Conservation (phyloP, 495 filamentous ascomycete genomes). For the Thermothielavioides terrestris region DNA sequence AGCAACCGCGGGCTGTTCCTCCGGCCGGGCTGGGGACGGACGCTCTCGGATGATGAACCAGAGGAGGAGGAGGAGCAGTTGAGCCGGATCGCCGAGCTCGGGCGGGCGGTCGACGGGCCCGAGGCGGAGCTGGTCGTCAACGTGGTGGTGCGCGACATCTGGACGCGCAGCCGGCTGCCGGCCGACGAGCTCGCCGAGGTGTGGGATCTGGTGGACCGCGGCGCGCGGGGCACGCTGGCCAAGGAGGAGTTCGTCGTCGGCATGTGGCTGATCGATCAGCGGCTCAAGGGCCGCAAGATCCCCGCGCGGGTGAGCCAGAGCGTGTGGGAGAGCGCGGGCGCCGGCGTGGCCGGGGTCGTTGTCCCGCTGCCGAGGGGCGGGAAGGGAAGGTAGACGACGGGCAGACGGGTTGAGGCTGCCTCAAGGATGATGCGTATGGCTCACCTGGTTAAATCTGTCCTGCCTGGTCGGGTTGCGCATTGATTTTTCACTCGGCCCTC, state of each 20-base stretch:
- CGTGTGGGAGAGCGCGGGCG: conserved; percentile 78
- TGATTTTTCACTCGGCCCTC: too few relatives aligned
- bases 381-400: background rate
- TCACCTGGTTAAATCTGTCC: too few relatives aligned
- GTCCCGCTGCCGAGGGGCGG: conserved; percentile 9
- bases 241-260: conserved; percentile 90
- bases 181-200: conserved; percentile 62
- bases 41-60: too few relatives aligned
- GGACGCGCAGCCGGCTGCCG: conserved; percentile 66
- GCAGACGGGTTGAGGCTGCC: too few relatives aligned
- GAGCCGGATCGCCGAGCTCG: background rate
- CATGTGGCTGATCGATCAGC: conserved; percentile 90
- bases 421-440: too few relatives aligned
- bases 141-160: conserved; percentile 77
- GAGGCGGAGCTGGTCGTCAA: conserved; percentile 57
- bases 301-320: conserved; percentile 68
- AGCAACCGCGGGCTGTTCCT: conserved; percentile 67
- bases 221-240: conserved; percentile 49
- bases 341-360: conserved; percentile 35
- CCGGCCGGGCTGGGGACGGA: conserved; percentile 12
- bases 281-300: conserved; percentile 78
- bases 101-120: conserved; percentile 10
- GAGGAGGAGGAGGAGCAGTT: background rate
- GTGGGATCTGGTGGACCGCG: conserved; percentile 74
- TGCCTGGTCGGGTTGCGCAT: too few relatives aligned